phyloP scores from a whole-genome alignment of 2,329 filamentous ascomycete species.

The Penicillium digitatum region DNA sequence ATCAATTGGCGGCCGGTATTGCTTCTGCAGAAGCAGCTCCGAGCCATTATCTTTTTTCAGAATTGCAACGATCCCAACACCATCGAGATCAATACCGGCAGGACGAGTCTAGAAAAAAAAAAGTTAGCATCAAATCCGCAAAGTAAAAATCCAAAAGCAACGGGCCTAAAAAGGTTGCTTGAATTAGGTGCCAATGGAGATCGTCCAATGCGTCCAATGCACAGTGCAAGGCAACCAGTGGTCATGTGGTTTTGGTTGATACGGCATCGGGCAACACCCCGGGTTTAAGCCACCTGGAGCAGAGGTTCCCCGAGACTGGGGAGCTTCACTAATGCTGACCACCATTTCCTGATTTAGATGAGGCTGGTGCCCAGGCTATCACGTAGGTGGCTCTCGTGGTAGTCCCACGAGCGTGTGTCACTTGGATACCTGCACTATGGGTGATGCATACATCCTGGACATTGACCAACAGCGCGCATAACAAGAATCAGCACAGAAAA shows the following conservation, averaged over 20 bases:
- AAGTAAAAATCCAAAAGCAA: not conserved
- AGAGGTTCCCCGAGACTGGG: not conserved
- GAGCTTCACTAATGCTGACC: not conserved
- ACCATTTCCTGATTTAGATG: not conserved
- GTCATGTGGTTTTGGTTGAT: not conserved
- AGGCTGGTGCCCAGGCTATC: not conserved
- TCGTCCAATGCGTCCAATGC: not conserved
- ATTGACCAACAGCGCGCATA: not conserved
- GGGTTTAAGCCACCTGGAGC: not conserved
- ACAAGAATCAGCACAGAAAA: slow-evolving; percentile 1
- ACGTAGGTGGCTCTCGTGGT: not conserved
- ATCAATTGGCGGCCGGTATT: slow-evolving; percentile 58
- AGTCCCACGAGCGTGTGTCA: not conserved
- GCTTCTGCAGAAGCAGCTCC: slow-evolving; percentile 52
- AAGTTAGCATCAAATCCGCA: slow-evolving; percentile 9
- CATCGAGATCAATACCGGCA: slow-evolving; percentile 52
- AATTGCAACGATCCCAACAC: slow-evolving; percentile 59
- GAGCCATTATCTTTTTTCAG: slow-evolving; percentile 51
- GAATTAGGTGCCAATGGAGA: not conserved
- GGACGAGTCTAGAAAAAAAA: slow-evolving; percentile 38
- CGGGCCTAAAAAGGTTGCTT: not conserved
- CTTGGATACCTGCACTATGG: not conserved
- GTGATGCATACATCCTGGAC: not conserved
- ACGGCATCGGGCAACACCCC: not conserved
- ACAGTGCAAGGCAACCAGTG: not conserved